phyloP scores from a whole-genome alignment of 2,329 filamentous ascomycete genomes.

The Exserohilum rostratum region DNA sequence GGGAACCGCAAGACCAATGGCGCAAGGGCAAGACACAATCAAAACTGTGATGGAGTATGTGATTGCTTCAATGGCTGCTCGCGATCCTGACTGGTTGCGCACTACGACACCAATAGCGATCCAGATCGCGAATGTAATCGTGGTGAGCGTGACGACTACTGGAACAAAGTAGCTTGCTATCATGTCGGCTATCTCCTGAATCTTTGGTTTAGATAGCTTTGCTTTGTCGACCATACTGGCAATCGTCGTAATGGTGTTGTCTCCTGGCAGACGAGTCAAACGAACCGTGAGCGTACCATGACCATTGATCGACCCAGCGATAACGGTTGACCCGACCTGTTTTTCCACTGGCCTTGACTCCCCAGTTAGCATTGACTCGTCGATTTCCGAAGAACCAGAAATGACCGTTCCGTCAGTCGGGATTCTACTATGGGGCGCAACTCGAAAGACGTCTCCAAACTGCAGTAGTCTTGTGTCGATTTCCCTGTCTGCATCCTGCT shows the following conservation, averaged over 20 bases:
- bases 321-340: slow-evolving; percentile 56
- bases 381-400: slow-evolving; percentile 66
- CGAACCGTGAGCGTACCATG: slow-evolving; percentile 57
- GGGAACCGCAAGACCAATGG: slow-evolving; percentile 75
- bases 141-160: slow-evolving; percentile 62
- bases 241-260: slow-evolving; percentile 75
- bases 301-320: slow-evolving; percentile 69
- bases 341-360: slow-evolving; percentile 69
- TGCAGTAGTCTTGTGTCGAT: slow-evolving; percentile 73
- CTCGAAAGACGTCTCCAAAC: slow-evolving; percentile 70
- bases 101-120: slow-evolving; percentile 61
- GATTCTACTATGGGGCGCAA: slow-evolving; percentile 53
- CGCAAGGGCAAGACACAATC: slow-evolving; percentile 81
- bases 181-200: slow-evolving; percentile 71
- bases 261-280: slow-evolving; percentile 66
- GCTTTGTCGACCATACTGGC: slow-evolving; percentile 75
- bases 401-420: slow-evolving; percentile 74
- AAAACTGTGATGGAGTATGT: slow-evolving; percentile 75
- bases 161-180: slow-evolving; percentile 75
- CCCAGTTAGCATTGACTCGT: slow-evolving; percentile 81
- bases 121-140: slow-evolving; percentile 69
- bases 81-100: slow-evolving; percentile 46
- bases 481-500: slow-evolving; percentile 49
- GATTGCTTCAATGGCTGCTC: slow-evolving; percentile 65
- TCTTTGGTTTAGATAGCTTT: slow-evolving; percentile 68